phyloP scores from a whole-genome alignment of 2,329 filamentous ascomycete genomes.

The Paecilomyces formosus region DNA sequence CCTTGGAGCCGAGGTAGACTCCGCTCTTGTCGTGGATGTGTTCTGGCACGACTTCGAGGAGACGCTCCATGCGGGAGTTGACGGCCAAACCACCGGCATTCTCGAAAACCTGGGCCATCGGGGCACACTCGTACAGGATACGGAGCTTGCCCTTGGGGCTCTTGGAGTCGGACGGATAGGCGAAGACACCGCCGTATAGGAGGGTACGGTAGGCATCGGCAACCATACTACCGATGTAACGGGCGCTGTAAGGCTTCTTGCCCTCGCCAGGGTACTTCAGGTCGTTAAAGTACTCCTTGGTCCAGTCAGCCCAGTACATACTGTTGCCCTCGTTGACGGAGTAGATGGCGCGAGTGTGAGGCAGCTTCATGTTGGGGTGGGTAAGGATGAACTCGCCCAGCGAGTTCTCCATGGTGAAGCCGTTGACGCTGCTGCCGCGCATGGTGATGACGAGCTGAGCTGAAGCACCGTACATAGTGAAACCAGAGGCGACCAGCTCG shows the following conservation, averaged over 20 bases:
- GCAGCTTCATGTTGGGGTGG: conserved; percentile 88
- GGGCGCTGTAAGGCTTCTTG: conserved; percentile 80
- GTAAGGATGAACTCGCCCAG: conserved; percentile 98
- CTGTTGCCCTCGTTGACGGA: conserved; percentile 98
- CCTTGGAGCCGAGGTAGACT: conserved; percentile 91
- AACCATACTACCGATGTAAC: conserved; percentile 98
- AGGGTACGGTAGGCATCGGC: conserved; percentile 95
- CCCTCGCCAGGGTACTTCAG: conserved; percentile 71
- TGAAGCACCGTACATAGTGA: conserved; percentile 99
- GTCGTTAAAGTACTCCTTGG: conserved; percentile 80
- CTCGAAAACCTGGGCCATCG: conserved; percentile 98
- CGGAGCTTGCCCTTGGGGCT: conserved; percentile 96
- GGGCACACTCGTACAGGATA: conserved; percentile 96
- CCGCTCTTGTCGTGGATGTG: conserved; percentile 92
- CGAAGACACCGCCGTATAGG: conserved; percentile 93
- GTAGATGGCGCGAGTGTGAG: conserved; percentile 77
- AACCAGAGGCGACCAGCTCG: conserved; percentile 88
- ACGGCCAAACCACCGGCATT: conserved; percentile 93
- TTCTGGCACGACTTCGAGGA: conserved; percentile 83
- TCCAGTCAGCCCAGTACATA: conserved; percentile 86
- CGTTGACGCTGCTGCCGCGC: conserved; percentile 85
- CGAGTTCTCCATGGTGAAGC: conserved; percentile 94
- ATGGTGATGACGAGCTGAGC: conserved; percentile 96
- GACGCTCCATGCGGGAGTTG: conserved; percentile 81
- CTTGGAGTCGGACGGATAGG: conserved; percentile 96